Base-by-base conservation (phyloP, 176 grass and related monocot species). In the Eleusine coracana region DNA sequence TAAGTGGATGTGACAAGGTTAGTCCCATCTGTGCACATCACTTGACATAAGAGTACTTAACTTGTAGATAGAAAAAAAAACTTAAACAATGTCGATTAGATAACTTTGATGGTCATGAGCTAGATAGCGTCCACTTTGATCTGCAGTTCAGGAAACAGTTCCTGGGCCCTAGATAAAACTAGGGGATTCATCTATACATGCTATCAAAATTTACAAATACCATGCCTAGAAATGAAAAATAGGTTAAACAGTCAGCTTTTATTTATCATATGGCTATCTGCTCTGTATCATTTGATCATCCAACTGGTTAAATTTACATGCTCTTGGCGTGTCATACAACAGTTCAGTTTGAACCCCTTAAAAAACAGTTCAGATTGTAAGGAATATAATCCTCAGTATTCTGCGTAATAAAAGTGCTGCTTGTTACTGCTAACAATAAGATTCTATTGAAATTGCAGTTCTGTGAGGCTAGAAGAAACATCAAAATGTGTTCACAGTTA, bases 391-490 rank as follows among this genome's bases (percentile, higher is more conserved):
- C 27, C 20, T 81, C 48, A 31, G 8, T 38, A 45, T 48, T 68
- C 50, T 46, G 60, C 61, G 71, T 34, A 51, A 77, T 54, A 23
- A 29, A n/a, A n/a, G 16, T 29, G 11, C 65, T 64, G 68, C 66
- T 63, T 52, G n/a, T 42, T 64, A 77, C 17, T 42, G 34, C 3
- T 1, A 71, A 21, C 34, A 71, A 16, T 25, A 82, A 9, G 52
- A 46, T 82, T 52, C 18, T 55, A 21, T 10, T 73, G 4, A 60
- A 59, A 31, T 73, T 55, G 23, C 7, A 42, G 44, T 41, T 68
- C 52, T 13, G 48, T 71, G 64, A 82, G 46, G 23, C 23, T 74
- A 74, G 21, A 81, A 12, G 50, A 84, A 80, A 65, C 31, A 74
- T 59, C 10, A 75, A 73, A 39, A 70, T 40, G 12, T 6, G 13